Conservation (phyloP, 192 early-diverging fungal genomes). For the Spinellus fusiger region DNA sequence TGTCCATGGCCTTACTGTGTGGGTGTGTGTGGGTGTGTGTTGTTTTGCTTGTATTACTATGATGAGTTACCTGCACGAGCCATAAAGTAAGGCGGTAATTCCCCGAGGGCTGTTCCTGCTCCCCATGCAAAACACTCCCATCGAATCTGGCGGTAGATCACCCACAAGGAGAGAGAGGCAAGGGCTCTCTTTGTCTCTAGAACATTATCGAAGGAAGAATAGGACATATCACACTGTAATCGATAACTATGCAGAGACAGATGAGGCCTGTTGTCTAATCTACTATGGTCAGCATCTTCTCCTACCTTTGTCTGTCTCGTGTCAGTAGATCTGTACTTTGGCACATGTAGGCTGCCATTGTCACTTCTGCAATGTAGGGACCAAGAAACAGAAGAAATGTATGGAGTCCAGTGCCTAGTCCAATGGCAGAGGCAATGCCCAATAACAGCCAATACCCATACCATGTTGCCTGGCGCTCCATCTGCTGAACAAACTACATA, state of each 20-base stretch:
- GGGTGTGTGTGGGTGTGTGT: neutral
- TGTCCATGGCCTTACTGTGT: neutral
- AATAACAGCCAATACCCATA: conserved; percentile 85
- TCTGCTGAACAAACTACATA: neutral
- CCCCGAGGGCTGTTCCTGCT: conserved; percentile 85
- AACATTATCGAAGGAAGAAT: too few species aligned
- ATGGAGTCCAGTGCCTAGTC: conserved; percentile 90
- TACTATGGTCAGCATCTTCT: neutral
- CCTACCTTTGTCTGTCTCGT: conserved; percentile 57
- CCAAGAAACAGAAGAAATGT: conserved; percentile 94
- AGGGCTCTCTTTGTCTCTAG: neutral
- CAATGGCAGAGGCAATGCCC: conserved; percentile 86
- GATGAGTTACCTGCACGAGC: conserved; percentile 64
- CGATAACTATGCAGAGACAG: neutral
- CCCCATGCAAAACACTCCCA: conserved; percentile 90
- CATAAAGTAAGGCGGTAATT: conserved; percentile 94
- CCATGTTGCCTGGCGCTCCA: conserved; percentile 69
- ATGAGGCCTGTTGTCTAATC: neutral
- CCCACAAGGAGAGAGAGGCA: conserved; percentile 27
- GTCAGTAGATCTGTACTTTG: conserved; percentile 67
- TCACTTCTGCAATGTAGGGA: conserved; percentile 88
- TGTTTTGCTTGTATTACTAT: neutral
- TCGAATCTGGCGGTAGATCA: conserved; percentile 65
- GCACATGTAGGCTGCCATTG: conserved; percentile 81
- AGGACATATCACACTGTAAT: neutral